Evolutionary conservation across 1,284 basidiomycete genomes (phyloP), one percentile per base, ranked within the genome.

Genomic region (Malassezia equina): DNA sequence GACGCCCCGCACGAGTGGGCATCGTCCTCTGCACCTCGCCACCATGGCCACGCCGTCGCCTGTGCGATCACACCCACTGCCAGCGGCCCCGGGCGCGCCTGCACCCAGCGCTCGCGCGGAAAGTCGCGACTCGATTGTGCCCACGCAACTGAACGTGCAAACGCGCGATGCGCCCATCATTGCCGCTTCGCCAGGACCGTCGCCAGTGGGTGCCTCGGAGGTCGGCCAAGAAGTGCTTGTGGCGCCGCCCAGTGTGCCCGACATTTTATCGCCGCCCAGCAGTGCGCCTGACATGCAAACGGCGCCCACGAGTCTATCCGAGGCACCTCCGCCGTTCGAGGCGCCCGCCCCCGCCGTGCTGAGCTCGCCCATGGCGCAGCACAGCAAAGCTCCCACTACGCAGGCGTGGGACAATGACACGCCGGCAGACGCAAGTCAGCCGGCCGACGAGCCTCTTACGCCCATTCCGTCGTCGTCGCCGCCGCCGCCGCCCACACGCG

Each of bases 11-110:
- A 40, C 25, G n/a, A 32, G 23, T 27, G 50, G 29, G 1, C 55
- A 43, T 2, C 44, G 43, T 4, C 55, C 55, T 17, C 36, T 56
- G 12, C 48, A 50, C 15, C 54, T 56, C 2, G 32, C 46, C 1
- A 23, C 31, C 9, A 25, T 28, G 27, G 21, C 32, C 8, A 25
- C 24, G 6, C 36, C 36, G 19, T 47, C 46, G 32, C 46, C 46
- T 15, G 21, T 27, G 33, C 27, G 29, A 6, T 5, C 46, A 11
- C 46, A 32, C 17, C 24, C 24, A 6, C 21, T 47, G 12, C 33
- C 46, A 7, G 7, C 11, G 23, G 11, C 27, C 21, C 7, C 25
- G 8, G 27, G 7, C 29, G 4, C 19, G 6, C 32, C 29, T 2
- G 28, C n/a, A 3, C 41, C 41, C 24, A 4, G 12, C n/a, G 9